Percentiles rank a stretch among this genome's conserved stretches.
These are phyloP conservation scores for Cucurbitaria berberidis DNA, from an alignment of 2,329 filamentous ascomycete species.

Conservation along the genomic window DNA sequence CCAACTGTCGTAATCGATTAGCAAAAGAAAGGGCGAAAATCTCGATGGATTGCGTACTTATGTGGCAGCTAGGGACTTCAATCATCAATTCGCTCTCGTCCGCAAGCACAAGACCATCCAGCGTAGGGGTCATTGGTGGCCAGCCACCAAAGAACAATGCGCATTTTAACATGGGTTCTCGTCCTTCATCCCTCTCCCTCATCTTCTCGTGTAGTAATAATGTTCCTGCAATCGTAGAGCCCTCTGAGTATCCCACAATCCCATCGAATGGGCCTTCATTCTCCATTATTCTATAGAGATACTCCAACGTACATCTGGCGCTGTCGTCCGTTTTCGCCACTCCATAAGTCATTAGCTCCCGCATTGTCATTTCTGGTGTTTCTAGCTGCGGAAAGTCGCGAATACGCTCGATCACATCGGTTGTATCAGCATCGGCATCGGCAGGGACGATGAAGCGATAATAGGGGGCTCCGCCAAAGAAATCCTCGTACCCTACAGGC, in stretches of 20 bases:
- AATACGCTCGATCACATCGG: slow-evolving; percentile 53
- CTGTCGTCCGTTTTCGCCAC: slow-evolving; percentile 40
- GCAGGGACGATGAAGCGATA: slow-evolving; percentile 33
- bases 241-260: slow-evolving; percentile 67
- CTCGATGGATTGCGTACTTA: slow-evolving; percentile 21
- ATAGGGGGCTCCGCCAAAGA: slow-evolving; percentile 36
- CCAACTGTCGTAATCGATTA: slow-evolving; percentile 12
- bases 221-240: slow-evolving; percentile 61
- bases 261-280: slow-evolving; percentile 53
- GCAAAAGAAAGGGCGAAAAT: not conserved
- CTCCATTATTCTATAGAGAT: slow-evolving; percentile 27
- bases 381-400: slow-evolving; percentile 61
- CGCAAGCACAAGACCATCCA: slow-evolving; percentile 43
- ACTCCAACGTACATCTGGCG: slow-evolving; percentile 25
- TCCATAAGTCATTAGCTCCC: slow-evolving; percentile 54
- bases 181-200: slow-evolving; percentile 20
- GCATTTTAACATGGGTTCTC: slow-evolving; percentile 47
- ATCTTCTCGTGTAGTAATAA: slow-evolving; percentile 33
- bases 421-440: slow-evolving; percentile 17
- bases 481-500: slow-evolving; percentile 35
- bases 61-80: slow-evolving; percentile 52
- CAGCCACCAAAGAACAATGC: slow-evolving; percentile 59
- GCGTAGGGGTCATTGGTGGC: slow-evolving; percentile 48
- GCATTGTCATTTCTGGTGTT: slow-evolving; percentile 63
- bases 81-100: slow-evolving; percentile 51